These are phyloP conservation scores for Saksenaea oblongispora DNA, from an alignment of 371 early-diverging fungal species.

Conservation along the genomic window DNA sequence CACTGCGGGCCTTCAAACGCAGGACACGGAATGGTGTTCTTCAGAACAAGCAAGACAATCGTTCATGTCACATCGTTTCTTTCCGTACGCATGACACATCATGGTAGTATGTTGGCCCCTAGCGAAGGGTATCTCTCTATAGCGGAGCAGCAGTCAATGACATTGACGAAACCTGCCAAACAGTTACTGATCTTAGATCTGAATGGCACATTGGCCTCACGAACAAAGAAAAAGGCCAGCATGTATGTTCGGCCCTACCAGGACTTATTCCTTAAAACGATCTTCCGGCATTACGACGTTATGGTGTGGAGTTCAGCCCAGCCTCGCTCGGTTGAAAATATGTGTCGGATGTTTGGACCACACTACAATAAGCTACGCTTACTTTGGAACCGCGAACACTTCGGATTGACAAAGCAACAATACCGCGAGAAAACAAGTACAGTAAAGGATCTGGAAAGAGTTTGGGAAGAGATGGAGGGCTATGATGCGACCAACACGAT, in stretches of 20 bases:
- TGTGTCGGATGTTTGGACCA: slow-evolving; percentile 57
- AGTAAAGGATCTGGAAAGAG: slow-evolving; percentile 63
- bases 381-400: slow-evolving; percentile 64
- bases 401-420: slow-evolving; percentile 45
- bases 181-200: slow-evolving; percentile 71
- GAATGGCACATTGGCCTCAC: slow-evolving; percentile 71
- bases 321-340: slow-evolving; percentile 57
- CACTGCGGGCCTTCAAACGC: too few species aligned
- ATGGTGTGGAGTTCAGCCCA: slow-evolving; percentile 84
- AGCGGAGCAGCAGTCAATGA: not conserved
- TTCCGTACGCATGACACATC: not conserved
- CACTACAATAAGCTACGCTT: slow-evolving; percentile 40
- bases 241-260: slow-evolving; percentile 62
- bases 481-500: slow-evolving; percentile 70
- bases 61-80: not conserved
- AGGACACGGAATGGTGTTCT: not conserved
- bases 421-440: slow-evolving; percentile 57
- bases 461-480: slow-evolving; percentile 38
- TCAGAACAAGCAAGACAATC: not conserved
- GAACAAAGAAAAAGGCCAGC: slow-evolving; percentile 15
- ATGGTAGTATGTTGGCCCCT: not conserved
- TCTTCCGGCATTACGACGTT: slow-evolving; percentile 63
- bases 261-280: slow-evolving; percentile 57
- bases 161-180: not conserved
- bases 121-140: not conserved